phyloP scores from a whole-genome alignment of 306 rosid genomes.

The Vigna nakashimae region DNA sequence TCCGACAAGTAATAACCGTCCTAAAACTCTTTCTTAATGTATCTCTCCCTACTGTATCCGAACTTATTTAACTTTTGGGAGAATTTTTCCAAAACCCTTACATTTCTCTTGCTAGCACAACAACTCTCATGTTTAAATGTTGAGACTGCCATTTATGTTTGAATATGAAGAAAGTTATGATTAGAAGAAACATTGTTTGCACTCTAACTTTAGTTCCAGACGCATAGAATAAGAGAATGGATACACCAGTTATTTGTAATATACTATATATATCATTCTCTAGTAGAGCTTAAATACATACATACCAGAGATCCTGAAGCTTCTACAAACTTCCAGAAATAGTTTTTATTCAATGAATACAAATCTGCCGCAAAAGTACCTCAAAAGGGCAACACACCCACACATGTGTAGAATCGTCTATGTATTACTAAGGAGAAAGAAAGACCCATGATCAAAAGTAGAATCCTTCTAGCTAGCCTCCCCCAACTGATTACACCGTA shows the following conservation, averaged over 20 bases:
- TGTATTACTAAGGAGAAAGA: not conserved
- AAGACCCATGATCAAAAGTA: slow-evolving; percentile 29
- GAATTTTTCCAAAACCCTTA: not conserved
- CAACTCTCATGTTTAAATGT: not conserved
- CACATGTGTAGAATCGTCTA: slow-evolving; percentile 27
- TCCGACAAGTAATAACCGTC: not conserved
- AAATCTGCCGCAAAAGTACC: slow-evolving; percentile 17
- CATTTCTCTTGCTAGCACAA: not conserved
- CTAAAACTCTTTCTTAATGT: not conserved
- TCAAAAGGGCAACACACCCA: slow-evolving; percentile 21
- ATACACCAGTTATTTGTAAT: not conserved
- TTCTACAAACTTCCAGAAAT: not conserved
- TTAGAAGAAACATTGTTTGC: not conserved
- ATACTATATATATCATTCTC: not conserved
- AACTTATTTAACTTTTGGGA: not conserved
- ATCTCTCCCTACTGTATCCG: not conserved
- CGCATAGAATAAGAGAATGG: not conserved
- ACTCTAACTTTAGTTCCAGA: not conserved
- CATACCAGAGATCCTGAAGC: not conserved
- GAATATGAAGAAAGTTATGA: slow-evolving; percentile 22
- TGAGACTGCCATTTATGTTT: not conserved
- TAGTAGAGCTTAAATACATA: not conserved
- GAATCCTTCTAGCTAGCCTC: slow-evolving; percentile 17
- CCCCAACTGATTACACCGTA: slow-evolving; percentile 16
- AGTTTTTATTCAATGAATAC: slow-evolving; percentile 22